Evolutionary conservation across 345 rosid genomes (phyloP).

Genomic region (Acer yangbiense): DNA sequence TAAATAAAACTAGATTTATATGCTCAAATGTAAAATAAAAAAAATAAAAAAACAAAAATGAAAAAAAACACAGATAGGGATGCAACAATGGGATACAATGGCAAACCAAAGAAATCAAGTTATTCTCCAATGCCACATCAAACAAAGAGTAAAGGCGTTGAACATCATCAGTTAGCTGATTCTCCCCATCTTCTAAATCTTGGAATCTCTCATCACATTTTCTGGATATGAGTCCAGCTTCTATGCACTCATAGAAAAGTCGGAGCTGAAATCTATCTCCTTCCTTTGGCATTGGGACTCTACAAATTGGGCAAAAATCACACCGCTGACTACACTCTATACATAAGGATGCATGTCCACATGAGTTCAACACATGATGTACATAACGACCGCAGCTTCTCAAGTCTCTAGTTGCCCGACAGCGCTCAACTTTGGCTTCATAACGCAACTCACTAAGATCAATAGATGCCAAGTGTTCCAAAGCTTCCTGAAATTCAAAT

Average conservation of each 20-base stretch:
- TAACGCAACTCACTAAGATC: constrained; percentile 73
- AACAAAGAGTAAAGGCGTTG: constrained; percentile 85
- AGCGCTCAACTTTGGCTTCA: constrained; percentile 84
- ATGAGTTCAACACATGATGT: constrained; percentile 60
- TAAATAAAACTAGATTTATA: background rate
- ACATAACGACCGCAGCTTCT: constrained; percentile 85
- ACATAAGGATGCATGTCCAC: constrained; percentile 95
- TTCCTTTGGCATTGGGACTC: constrained; percentile 48
- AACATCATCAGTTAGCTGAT: constrained; percentile 66
- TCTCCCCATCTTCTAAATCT: constrained; percentile 58
- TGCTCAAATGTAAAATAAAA: background rate
- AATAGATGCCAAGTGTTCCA: constrained; percentile 73
- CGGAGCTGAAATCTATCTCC: constrained; percentile 55
- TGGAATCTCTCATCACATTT: constrained; percentile 57
- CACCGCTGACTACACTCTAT: constrained; percentile 77
- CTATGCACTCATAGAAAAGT: constrained; percentile 76
- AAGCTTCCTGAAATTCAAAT: constrained; percentile 70
- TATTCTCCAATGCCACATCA: constrained; percentile 87
- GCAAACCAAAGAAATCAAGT: constrained; percentile 78
- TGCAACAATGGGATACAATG: constrained; percentile 74
- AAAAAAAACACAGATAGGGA: background rate
- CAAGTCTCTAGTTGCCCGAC: constrained; percentile 95
- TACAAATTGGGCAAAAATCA: constrained; percentile 91
- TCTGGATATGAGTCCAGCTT: constrained; percentile 77
- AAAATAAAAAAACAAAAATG: too few species aligned